A percentile compares a stretch with the other conserved stretches of the same genome.
These are phyloP conservation scores for Cystobasidiaceae sp. DNA, from an alignment of 1,284 basidiomycete species.

Conservation along the genomic window DNA sequence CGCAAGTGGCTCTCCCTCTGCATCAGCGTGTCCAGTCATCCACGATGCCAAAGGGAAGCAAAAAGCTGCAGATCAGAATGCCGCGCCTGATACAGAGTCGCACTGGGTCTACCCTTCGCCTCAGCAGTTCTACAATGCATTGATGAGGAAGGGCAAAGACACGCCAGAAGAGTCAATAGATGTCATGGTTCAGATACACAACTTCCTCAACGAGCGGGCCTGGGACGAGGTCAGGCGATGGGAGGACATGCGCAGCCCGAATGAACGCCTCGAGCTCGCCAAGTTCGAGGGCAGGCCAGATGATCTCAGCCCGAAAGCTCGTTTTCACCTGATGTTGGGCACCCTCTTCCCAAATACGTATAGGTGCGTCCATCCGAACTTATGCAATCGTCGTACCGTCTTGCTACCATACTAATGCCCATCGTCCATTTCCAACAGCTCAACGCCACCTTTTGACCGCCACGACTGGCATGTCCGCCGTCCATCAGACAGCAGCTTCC, in stretches of 20 bases:
- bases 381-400: no score
- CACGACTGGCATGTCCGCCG: conserved; percentile 95
- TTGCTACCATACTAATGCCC: no score
- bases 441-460: conserved; percentile 92
- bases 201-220: conserved; percentile 93
- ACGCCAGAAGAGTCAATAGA: conserved; percentile 95
- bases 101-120: conserved; percentile 96
- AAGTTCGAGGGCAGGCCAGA: conserved; percentile 87
- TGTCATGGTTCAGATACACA: conserved; percentile 97
- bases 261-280: conserved; percentile 61
- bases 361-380: conserved; percentile 56
- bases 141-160: conserved; percentile 95
- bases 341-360: conserved; percentile 82
- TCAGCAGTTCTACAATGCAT: conserved; percentile 97
- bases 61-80: conserved; percentile 22
- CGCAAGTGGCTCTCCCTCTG: no score
- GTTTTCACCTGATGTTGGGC: conserved; percentile 75
- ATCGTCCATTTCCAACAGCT: conserved; percentile 55
- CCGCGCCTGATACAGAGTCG: conserved; percentile 27
- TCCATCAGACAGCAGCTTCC: conserved; percentile 56
- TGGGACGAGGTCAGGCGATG: conserved; percentile 93
- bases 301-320: conserved; percentile 71
- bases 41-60: conserved; percentile 32
- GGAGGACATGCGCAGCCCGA: conserved; percentile 65
- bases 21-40: conserved; percentile 44